Evolutionary conservation across 768 basidiomycete species (phyloP), one percentile per base, ranked within the genome.

Genomic region (Hygrocybe coccinea): DNA sequence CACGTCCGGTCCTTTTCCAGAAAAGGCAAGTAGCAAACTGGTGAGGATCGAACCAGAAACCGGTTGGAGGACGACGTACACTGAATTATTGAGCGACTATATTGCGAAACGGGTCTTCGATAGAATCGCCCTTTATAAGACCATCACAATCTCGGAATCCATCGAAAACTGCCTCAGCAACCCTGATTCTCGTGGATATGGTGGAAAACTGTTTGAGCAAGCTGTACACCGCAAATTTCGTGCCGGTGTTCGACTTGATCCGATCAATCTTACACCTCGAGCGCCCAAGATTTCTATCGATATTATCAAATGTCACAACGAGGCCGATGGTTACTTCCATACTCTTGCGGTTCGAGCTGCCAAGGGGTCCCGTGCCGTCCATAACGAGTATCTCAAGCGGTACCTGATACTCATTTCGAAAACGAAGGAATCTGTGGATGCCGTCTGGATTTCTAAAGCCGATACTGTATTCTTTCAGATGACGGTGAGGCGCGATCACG

Each of bases 391-490:
- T 58, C 34, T 48, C 15, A 3, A 50, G 22, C 46, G 24, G 17
- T 55, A 55, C 53, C 22, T 55, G 47, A 55, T 54, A 15, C 57
- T 54, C 29, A 9, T 41, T 48, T 50, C 54, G 25, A 39, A 48
- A 19, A 58, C 39, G 4, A 17, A 39, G 38, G 34, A 24, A 50
- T 49, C 55, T 37, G 37, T 56, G 11, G 47, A 58, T 48, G 24
- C 53, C 15, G 33, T 58, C 19, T 58, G 24, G 36, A 55, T 58
- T 24, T 58, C 57, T 33, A 35, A 25, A 45, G 15, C 19, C 34
- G 25, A 41, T 46, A 58, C 57, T 36, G 53, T 33, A 46, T 43
- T 58, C 57, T 58, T 58, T 54, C 59, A 58, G 49, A 60, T 60
- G 49, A 60, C 56, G 24, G 56, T 60, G 22, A 46, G 51, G 21